These are phyloP conservation scores for Dacryopinax primogenitus DNA, from an alignment of 768 basidiomycete genomes.

Conservation along the genomic window DNA sequence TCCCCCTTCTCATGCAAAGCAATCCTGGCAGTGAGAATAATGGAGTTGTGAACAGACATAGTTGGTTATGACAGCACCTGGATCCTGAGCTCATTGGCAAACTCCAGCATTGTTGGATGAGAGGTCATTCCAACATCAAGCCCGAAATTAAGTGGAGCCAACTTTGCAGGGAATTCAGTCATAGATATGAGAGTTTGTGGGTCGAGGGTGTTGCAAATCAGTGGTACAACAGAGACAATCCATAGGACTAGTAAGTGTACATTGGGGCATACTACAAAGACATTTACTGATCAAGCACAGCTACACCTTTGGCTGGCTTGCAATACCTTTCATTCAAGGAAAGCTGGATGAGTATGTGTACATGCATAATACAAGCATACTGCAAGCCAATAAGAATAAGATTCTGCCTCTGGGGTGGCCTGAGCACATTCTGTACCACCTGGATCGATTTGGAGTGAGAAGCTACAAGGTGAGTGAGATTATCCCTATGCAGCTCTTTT, in stretches of 20 bases:
- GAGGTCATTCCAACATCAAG: slow-evolving; percentile 31
- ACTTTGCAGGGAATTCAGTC: background rate
- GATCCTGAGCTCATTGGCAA: slow-evolving; percentile 31
- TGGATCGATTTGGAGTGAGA: background rate
- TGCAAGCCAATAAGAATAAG: background rate
- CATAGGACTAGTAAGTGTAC: background rate
- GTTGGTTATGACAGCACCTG: slow-evolving; percentile 28
- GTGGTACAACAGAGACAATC: background rate
- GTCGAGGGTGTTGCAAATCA: background rate
- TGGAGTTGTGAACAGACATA: slow-evolving; percentile 36
- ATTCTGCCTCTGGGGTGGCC: background rate
- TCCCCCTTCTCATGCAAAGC: slow-evolving; percentile 34
- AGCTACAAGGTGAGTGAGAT: background rate
- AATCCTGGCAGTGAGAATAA: slow-evolving; percentile 36
- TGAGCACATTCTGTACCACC: background rate
- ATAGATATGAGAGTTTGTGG: background rate
- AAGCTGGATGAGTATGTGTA: background rate
- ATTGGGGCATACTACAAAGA: background rate
- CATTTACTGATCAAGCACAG: background rate
- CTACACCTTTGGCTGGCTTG: background rate
- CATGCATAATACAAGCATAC: background rate
- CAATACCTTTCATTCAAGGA: background rate
- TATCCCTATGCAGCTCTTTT: background rate
- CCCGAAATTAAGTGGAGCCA: slow-evolving; percentile 32
- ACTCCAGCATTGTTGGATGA: slow-evolving; percentile 33